Evolutionary conservation across 345 rosid genomes (phyloP).

Genomic region (Excoecaria cochinchinensis): DNA sequence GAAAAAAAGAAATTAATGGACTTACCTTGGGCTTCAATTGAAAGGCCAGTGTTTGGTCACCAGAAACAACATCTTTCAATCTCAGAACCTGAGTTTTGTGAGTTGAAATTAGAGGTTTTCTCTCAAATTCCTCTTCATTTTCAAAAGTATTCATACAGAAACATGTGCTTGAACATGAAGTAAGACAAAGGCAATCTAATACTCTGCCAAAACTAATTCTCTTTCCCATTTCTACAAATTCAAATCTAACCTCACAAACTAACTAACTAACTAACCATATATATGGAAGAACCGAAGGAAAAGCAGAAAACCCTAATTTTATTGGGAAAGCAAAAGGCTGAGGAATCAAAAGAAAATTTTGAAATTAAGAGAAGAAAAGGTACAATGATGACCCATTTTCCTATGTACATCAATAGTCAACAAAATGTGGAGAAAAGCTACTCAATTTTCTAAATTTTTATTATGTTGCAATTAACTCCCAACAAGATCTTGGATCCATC

Average conservation of each 20-base stretch:
- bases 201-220: slow-evolving; percentile 31
- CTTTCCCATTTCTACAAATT: slow-evolving; percentile 29
- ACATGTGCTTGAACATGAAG: slow-evolving; percentile 29
- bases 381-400: slow-evolving; percentile 1
- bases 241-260: background rate
- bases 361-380: background rate
- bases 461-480: background rate
- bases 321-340: slow-evolving; percentile 22
- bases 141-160: slow-evolving; percentile 22
- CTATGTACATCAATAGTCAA: slow-evolving; percentile 9
- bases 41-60: slow-evolving; percentile 70
- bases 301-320: slow-evolving; percentile 26
- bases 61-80: slow-evolving; percentile 64
- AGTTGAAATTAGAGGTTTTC: slow-evolving; percentile 36
- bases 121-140: slow-evolving; percentile 16
- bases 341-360: background rate
- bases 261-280: background rate
- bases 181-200: slow-evolving; percentile 29
- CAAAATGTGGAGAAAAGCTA: background rate
- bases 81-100: slow-evolving; percentile 36
- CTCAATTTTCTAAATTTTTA: background rate
- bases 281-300: background rate
- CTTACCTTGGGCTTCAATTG: slow-evolving; percentile 85
- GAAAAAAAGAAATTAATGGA: background rate
- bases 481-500: slow-evolving; percentile 12